A percentile compares a stretch with the other conserved stretches of the same genome.
Evolutionary conservation across 1,284 basidiomycete genomes (phyloP).

Genomic region (Pascua sp.): DNA sequence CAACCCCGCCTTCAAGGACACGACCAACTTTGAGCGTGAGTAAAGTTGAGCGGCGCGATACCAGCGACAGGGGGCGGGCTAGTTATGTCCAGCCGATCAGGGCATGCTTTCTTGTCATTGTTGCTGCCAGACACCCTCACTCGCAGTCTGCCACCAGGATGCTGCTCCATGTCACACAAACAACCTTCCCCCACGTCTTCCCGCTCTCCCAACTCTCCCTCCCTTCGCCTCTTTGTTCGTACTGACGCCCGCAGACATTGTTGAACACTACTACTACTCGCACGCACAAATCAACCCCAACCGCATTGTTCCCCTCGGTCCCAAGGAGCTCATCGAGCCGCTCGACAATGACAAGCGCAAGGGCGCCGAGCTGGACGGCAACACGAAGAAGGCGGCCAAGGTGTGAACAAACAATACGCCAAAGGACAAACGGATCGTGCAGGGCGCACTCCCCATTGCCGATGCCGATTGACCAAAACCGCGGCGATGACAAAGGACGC

Average conservation of each 20-base stretch:
- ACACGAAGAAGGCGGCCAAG: conserved; percentile 10
- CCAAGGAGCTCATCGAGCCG: conserved; percentile 65
- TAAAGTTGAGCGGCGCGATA: neutral
- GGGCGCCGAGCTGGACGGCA: conserved; percentile 6
- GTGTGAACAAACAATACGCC: neutral
- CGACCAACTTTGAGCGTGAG: conserved; percentile 68
- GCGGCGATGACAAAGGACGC: neutral
- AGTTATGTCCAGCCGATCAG: too few relatives aligned
- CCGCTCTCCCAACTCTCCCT: neutral
- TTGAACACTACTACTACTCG: conserved; percentile 68
- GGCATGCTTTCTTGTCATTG: too few relatives aligned
- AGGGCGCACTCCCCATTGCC: neutral
- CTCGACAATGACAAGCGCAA: conserved; percentile 42
- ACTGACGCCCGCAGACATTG: conserved; percentile 60
- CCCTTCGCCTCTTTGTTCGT: neutral
- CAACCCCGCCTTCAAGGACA: conserved; percentile 77
- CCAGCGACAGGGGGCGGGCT: neutral
- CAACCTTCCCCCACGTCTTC: neutral
- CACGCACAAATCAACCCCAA: conserved; percentile 64
- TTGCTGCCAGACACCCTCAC: neutral
- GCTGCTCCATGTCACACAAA: neutral
- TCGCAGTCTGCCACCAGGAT: too few relatives aligned
- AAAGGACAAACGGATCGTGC: neutral
- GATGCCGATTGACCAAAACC: neutral
- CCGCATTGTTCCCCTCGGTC: conserved; percentile 70